Evolutionary conservation across 805 yeast genomes (phyloP).

Genomic region (Sugiyamaella chiloensis): DNA sequence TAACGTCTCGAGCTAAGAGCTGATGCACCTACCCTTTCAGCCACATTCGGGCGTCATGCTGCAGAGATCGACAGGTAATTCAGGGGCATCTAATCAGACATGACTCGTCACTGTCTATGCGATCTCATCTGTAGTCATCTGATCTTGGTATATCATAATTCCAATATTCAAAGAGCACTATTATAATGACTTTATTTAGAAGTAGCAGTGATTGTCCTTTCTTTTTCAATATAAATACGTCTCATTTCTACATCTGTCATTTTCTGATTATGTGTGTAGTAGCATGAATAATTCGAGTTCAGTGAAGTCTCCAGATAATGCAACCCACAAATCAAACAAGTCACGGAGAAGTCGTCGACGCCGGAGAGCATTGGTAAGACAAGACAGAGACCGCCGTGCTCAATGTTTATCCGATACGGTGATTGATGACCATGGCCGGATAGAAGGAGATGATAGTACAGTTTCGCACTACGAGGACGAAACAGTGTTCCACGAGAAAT

Average conservation of each 20-base stretch:
- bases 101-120: neutral
- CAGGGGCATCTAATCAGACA: neutral
- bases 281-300: too few relatives aligned
- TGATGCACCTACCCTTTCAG: conserved; percentile 3
- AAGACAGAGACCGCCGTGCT: neutral
- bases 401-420: neutral
- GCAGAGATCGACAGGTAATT: conserved; percentile 1
- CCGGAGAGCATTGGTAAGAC: neutral
- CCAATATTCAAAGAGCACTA: neutral
- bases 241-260: too few relatives aligned
- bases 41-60: conserved; percentile 4
- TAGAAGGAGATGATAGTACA: too few relatives aligned
- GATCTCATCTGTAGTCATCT: neutral
- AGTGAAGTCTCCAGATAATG: neutral
- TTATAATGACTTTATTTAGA: too few relatives aligned
- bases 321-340: too few relatives aligned
- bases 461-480: too few relatives aligned
- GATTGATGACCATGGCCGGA: neutral
- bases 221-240: too few relatives aligned
- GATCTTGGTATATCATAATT: neutral
- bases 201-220: too few relatives aligned
- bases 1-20: too few relatives aligned
- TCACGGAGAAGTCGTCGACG: neutral
- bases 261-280: too few relatives aligned
- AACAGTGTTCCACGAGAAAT: too few relatives aligned